Base-by-base conservation (phyloP, 495 filamentous ascomycete species). In the Penicillium arizonense region DNA sequence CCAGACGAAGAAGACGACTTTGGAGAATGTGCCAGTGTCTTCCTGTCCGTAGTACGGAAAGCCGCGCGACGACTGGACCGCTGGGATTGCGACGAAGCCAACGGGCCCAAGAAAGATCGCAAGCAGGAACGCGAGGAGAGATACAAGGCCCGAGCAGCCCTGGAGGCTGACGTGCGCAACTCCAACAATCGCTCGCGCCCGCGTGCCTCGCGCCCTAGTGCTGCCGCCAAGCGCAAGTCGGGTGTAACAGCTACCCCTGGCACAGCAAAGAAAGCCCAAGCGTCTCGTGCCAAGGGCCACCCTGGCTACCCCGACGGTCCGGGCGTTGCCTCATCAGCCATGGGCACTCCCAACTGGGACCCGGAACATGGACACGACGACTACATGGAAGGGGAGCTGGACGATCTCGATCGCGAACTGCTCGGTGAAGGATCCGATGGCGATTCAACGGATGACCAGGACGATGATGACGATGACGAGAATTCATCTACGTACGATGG, bases 1-100 rank as follows among this genome's bases (percentile, higher is more conserved):
- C 75, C 77, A n/a, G 69, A 75, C 8, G 77, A 84, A 18, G 82
- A 89, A 44, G 82, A 86, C 46, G 90, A 94, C 63, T 94, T 82
- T 63, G 90, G 90, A 43, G 90, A 94, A 63, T 86, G 90, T 60
- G 81, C 86, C 18, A 76, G 78, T 32, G 79, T 84, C n/a, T 90
- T 84, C 54, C 77, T 86, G 30, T 87, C 88, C 12, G 82, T 88
- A 4, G 69, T 93, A 11, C 78, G 90, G 42, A 82, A 91, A 45
- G 79, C 82, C 1, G 67, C 77, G 10, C 78, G 90, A 20, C 77
- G 90, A 49, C 77, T 96, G n/a, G 75, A 82, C 50, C 82, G 90
- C 21, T 91, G 89, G 89, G 83, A 87, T 43, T 71, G 69, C 39
- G 74, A 81, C 30, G 75, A 77, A 33, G 81, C 66, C 72, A 77